phyloP scores from a whole-genome alignment of 2,329 filamentous ascomycete genomes.

The Arachnomyces sp. region DNA sequence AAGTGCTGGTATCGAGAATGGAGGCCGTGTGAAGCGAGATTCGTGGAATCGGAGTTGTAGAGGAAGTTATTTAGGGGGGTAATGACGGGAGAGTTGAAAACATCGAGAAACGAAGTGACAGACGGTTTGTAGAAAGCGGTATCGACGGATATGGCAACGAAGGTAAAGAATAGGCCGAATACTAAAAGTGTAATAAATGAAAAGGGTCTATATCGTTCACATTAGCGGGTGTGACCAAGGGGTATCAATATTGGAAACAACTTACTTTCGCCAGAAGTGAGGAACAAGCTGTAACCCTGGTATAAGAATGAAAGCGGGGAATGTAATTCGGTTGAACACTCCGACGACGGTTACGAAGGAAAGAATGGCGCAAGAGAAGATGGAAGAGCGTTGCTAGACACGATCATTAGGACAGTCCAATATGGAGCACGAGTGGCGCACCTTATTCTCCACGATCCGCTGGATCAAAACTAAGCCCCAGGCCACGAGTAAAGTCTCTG shows the following conservation, averaged over 20 bases:
- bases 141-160: conserved; percentile 70
- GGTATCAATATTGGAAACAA: conserved; percentile 13
- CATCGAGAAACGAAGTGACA: conserved; percentile 27
- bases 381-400: conserved; percentile 60
- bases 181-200: conserved; percentile 55
- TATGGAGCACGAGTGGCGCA: conserved; percentile 35
- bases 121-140: conserved; percentile 65
- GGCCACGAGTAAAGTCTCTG: conserved; percentile 84
- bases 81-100: conserved; percentile 53
- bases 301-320: conserved; percentile 83
- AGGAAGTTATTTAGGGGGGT: conserved; percentile 69
- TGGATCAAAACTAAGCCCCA: conserved; percentile 91
- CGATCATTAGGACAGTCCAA: conserved; percentile 15
- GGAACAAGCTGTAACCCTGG: conserved; percentile 76
- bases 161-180: conserved; percentile 58
- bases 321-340: conserved; percentile 93
- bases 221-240: conserved; percentile 9
- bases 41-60: conserved; percentile 63
- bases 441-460: conserved; percentile 71
- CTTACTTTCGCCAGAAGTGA: conserved; percentile 71
- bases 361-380: conserved; percentile 67
- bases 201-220: conserved; percentile 43
- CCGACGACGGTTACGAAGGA: conserved; percentile 77
- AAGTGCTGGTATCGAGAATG: conserved; percentile 74
- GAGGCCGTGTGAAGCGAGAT: conserved; percentile 66